phyloP scores from a whole-genome alignment of 129 eudicot species.

The Flaveria linearis region DNA sequence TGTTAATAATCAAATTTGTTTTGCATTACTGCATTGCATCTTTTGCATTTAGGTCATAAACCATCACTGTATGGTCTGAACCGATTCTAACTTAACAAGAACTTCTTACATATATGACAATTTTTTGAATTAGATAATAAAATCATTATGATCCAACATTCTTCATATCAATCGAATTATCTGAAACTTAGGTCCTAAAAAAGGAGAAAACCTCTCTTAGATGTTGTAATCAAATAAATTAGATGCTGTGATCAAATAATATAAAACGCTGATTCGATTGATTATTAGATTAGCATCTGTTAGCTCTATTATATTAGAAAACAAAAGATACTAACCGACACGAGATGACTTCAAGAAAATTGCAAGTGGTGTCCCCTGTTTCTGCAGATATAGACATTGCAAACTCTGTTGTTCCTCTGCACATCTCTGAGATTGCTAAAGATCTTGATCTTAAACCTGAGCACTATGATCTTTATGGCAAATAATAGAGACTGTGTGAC shows the following conservation, averaged over 20 bases:
- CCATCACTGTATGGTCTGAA: not conserved
- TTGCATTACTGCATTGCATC: conserved; percentile 4
- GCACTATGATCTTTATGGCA: conserved; percentile 95
- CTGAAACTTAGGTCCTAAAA: not conserved
- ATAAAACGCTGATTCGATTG: too few relatives aligned
- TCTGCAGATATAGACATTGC: conserved; percentile 98
- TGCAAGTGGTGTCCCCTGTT: conserved; percentile 84
- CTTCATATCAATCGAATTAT: not conserved
- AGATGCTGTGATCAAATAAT: too few relatives aligned
- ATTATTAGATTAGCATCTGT: too few relatives aligned
- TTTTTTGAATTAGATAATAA: not conserved
- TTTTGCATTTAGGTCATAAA: conserved; percentile 6
- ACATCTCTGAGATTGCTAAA: conserved; percentile 81
- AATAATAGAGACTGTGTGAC: conserved; percentile 42
- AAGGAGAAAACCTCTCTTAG: not conserved
- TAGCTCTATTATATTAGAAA: too few relatives aligned
- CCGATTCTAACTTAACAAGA: not conserved
- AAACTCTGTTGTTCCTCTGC: conserved; percentile 81
- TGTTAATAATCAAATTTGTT: too few relatives aligned
- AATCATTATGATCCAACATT: not conserved
- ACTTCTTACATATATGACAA: not conserved
- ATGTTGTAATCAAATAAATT: too few relatives aligned
- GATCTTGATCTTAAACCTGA: conserved; percentile 68
- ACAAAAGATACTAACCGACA: not conserved
- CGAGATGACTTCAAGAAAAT: conserved; percentile 50